phyloP scores from a whole-genome alignment of 768 basidiomycete species.

The Cantharellus anzutake region DNA sequence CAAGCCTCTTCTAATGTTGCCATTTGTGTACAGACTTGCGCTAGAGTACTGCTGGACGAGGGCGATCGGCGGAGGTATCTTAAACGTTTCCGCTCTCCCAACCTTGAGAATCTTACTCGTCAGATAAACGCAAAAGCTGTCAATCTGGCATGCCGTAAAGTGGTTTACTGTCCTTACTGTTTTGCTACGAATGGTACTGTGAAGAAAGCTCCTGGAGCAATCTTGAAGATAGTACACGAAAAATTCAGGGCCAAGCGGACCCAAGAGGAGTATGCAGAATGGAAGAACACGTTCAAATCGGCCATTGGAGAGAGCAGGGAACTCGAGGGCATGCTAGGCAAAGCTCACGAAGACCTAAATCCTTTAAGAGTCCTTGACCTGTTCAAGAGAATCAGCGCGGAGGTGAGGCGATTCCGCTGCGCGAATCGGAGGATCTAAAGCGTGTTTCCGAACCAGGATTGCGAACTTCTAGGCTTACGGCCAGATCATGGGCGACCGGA shows the following conservation, averaged over 20 bases:
- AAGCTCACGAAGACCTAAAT: constrained; percentile 87
- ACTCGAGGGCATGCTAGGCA: constrained; percentile 63
- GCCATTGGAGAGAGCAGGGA: constrained; percentile 82
- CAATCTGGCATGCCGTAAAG: constrained; percentile 72
- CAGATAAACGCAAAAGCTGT: constrained; percentile 68
- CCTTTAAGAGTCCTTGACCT: constrained; percentile 84
- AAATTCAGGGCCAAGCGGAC: constrained; percentile 92
- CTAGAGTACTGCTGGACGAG: constrained; percentile 76
- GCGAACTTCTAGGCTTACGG: constrained; percentile 79
- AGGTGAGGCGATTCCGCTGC: constrained; percentile 30
- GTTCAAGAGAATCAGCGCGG: constrained; percentile 81
- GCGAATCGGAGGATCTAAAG: neutral
- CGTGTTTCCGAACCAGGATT: constrained; percentile 40
- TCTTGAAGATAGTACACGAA: constrained; percentile 89
- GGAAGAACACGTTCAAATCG: constrained; percentile 60
- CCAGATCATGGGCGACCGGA: constrained; percentile 84
- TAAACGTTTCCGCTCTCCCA: constrained; percentile 75
- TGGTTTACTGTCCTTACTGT: constrained; percentile 84
- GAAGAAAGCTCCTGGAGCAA: constrained; percentile 69
- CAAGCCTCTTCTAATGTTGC: neutral
- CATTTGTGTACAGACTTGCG: constrained; percentile 39
- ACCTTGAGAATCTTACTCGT: constrained; percentile 84
- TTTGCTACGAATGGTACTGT: constrained; percentile 85
- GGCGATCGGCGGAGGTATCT: constrained; percentile 68
- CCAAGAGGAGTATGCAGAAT: constrained; percentile 71